Evolutionary conservation across 2,329 filamentous ascomycete species (phyloP), one percentile per base, ranked within the genome.

Genomic region (Hypoxylon sp.): DNA sequence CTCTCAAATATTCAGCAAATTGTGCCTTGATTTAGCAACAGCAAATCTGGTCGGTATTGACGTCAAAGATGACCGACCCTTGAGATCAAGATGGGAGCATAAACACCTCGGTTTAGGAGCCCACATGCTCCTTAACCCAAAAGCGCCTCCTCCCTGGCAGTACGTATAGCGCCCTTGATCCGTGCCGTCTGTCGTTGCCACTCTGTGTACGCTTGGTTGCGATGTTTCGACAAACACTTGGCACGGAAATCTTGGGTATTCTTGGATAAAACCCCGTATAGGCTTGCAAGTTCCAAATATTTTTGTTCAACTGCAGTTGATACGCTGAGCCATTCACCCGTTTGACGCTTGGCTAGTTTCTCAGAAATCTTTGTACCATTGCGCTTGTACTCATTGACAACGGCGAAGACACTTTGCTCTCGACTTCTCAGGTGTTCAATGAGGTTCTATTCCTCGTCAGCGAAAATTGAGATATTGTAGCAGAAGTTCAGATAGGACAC

Each of bases 311-410:
- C 34, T 14, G 43, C 23, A 46, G 41, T 46, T 3, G 61, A 61
- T 54, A 56, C 58, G 23, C 48, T 27, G n/a, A 37, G 30, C 48
- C 34, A 53, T 52, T 71, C 69, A 34, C 27, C 48, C 48, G 32
- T n/a, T 39, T 71, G 69, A 12, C 48, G 56, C 41, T 53, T 59
- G 11, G 39, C 47, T 37, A 71, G 14, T 16, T 34, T 64, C 11
- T 60, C 41, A 0, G 58, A 51, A 16, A 71, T 29, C 14, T 61
- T 68, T 23, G 29, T 60, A 11, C 65, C 63, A 16, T 71, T 68
- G 8, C 61, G 65, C 32, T 55, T 65, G 37, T 71, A 71, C 41
- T 71, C 69, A 7, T 62, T 23, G 9, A 67, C 41, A 29, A 70
- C 48, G 21, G 60, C 19, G 29, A 63, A 57, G 43, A 70, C n/a